These are phyloP conservation scores for Cocos nucifera DNA, from an alignment of 176 grass and related monocot genomes.

Conservation along the genomic window DNA sequence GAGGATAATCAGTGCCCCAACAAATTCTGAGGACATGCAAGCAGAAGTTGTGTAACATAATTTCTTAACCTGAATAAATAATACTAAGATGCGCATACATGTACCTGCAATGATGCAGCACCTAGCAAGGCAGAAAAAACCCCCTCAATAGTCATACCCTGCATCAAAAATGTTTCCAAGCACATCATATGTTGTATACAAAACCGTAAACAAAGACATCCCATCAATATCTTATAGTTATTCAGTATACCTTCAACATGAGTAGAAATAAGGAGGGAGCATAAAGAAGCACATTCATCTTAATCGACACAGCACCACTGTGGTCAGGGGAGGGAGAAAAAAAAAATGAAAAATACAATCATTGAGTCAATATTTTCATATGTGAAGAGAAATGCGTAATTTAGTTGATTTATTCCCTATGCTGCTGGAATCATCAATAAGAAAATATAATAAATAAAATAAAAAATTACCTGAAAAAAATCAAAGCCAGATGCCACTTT, in stretches of 20 bases:
- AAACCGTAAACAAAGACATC: not conserved
- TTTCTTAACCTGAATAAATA: constrained; percentile 1
- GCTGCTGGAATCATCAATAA: not conserved
- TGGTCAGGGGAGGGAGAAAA: constrained; percentile 5
- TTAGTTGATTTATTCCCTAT: not conserved
- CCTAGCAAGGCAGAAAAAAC: constrained; percentile 61
- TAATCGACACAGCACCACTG: constrained; percentile 87
- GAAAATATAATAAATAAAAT: constrained; percentile 6
- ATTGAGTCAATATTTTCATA: not conserved
- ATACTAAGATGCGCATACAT: not conserved
- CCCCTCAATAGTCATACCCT: constrained; percentile 74
- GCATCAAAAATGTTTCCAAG: constrained; percentile 11
- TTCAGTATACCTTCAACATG: constrained; percentile 61
- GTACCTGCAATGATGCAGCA: constrained; percentile 66
- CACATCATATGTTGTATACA: constrained; percentile 1
- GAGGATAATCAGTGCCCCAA: too few relatives aligned
- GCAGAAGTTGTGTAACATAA: not conserved
- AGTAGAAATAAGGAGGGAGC: constrained; percentile 84
- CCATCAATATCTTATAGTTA: constrained; percentile 10
- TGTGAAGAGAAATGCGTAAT: not conserved
- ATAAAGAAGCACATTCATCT: constrained; percentile 97
- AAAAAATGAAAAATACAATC: constrained; percentile 3
- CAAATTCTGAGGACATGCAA: not conserved
- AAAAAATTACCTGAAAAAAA: constrained; percentile 73
- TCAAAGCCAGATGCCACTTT: constrained; percentile 78